phyloP scores from a whole-genome alignment of 805 yeast species.

The Candida vaughaniae region DNA sequence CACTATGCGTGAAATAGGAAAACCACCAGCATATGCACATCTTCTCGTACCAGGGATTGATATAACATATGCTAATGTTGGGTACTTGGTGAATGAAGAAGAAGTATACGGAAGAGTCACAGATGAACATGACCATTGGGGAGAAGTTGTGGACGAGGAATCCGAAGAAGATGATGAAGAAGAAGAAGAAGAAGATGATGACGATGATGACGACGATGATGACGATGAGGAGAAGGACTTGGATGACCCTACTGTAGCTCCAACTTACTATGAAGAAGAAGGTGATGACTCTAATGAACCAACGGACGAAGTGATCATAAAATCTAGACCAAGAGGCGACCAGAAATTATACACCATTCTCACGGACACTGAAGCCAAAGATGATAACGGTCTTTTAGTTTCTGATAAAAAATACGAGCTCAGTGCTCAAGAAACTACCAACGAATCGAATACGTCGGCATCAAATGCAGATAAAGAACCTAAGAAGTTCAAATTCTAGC shows the following conservation, averaged over 20 bases:
- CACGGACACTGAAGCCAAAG: constrained; percentile 14
- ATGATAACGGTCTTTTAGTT: constrained; percentile 1
- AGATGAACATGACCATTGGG: constrained; percentile 28
- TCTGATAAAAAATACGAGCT: constrained; percentile 8
- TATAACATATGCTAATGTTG: constrained; percentile 32
- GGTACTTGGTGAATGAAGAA: constrained; percentile 23
- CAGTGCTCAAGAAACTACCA: not conserved
- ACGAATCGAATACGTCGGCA: constrained; percentile 2
- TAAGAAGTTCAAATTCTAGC: constrained; percentile 14
- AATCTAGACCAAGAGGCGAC: constrained; percentile 1
- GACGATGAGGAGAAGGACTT: constrained; percentile 60
- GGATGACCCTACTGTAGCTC: constrained; percentile 35
- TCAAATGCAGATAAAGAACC: not conserved
- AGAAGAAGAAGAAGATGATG: constrained; percentile 45
- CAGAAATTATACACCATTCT: constrained; percentile 19
- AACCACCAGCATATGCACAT: constrained; percentile 79
- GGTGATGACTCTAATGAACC: not conserved
- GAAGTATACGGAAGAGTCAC: constrained; percentile 14
- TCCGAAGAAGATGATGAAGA: constrained; percentile 58
- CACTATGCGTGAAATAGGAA: constrained; percentile 67
- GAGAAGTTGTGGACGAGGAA: constrained; percentile 37
- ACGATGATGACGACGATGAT: constrained; percentile 34
- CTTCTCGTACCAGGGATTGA: constrained; percentile 55
- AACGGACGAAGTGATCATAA: constrained; percentile 6
- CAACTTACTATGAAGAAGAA: constrained; percentile 8